Conservation (phyloP, 768 basidiomycete genomes). For the Serpula lacrymans region DNA sequence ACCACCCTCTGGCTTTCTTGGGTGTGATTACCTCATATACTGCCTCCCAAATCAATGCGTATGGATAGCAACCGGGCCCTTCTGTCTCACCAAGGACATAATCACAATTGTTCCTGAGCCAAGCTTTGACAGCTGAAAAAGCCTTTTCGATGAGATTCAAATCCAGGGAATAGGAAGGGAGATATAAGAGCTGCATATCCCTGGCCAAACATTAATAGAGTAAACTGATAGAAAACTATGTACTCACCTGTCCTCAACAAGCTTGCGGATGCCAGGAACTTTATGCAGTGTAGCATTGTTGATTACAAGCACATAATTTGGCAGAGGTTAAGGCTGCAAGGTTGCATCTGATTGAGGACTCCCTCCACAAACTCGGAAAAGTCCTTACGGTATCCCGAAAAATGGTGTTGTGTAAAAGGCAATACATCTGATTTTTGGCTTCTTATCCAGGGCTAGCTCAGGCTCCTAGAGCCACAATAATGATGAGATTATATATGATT, state of each 20-base stretch:
- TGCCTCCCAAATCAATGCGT: slow-evolving; percentile 22
- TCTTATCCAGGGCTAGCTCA: too few relatives aligned
- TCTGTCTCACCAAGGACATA: too few relatives aligned
- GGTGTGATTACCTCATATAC: slow-evolving; percentile 20
- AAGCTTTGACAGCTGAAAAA: slow-evolving; percentile 21
- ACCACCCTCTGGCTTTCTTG: slow-evolving; percentile 26
- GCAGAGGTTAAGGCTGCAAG: slow-evolving; percentile 29
- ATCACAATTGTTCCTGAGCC: slow-evolving; percentile 8
- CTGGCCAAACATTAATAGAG: too few relatives aligned
- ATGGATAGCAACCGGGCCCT: too few relatives aligned
- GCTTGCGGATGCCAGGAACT: slow-evolving; percentile 16
- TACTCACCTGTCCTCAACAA: slow-evolving; percentile 27
- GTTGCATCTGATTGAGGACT: slow-evolving; percentile 34
- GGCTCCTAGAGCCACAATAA: too few relatives aligned
- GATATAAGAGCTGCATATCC: slow-evolving; percentile 11
- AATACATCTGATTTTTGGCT: too few relatives aligned
- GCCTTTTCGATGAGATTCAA: slow-evolving; percentile 29
- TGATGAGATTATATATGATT: too few relatives aligned
- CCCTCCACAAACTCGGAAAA: slow-evolving; percentile 33
- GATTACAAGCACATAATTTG: slow-evolving; percentile 36
- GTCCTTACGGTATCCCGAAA: too few relatives aligned
- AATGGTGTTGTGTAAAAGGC: too few relatives aligned
- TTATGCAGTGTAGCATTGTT: slow-evolving; percentile 37
- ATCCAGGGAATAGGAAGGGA: slow-evolving; percentile 31
- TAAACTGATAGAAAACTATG: too few relatives aligned